These are phyloP conservation scores for Tulasnella sp. DNA, from an alignment of 768 basidiomycete species.

Conservation along the genomic window DNA sequence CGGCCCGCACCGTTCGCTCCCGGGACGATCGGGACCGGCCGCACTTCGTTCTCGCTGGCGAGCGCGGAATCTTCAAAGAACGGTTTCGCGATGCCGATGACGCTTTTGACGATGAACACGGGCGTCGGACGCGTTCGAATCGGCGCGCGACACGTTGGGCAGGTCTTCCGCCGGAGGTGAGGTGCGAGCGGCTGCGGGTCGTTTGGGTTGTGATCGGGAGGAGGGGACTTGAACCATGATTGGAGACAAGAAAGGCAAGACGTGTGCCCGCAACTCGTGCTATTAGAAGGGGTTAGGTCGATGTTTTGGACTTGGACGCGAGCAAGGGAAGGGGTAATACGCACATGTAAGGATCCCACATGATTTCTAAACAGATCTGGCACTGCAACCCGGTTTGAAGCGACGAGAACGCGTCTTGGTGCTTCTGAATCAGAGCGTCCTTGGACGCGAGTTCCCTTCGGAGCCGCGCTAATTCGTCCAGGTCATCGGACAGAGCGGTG, in stretches of 20 bases:
- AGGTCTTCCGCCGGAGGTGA: conserved; percentile 26
- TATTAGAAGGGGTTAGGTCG: conserved; percentile 43
- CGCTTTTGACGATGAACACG: conserved; percentile 38
- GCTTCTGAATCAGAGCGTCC: conserved; percentile 37
- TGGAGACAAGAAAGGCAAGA: conserved; percentile 33
- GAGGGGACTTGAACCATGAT: conserved; percentile 55
- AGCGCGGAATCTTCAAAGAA: conserved; percentile 34
- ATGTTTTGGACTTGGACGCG: conserved; percentile 20
- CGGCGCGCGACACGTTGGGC: conserved; percentile 35
- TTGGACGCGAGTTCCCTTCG: conserved; percentile 9
- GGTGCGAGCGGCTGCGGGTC: conserved; percentile 24
- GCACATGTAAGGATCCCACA: conserved; percentile 62
- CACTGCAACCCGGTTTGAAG: conserved; percentile 58
- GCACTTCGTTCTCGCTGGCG: conserved; percentile 18
- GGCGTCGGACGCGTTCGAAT: conserved; percentile 36
- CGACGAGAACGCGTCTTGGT: conserved; percentile 42
- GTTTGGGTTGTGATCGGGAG: conserved; percentile 19
- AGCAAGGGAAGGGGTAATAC: conserved; percentile 26
- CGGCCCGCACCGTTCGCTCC: not conserved
- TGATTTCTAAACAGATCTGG: conserved; percentile 65
- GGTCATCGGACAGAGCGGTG: not conserved
- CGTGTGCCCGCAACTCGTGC: conserved; percentile 11
- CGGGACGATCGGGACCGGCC: conserved; percentile 14
- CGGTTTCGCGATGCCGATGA: conserved; percentile 36
- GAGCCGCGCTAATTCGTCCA: conserved; percentile 2